These are phyloP conservation scores for Agrocybe praecox DNA, from an alignment of 768 basidiomycete species.

Conservation along the genomic window DNA sequence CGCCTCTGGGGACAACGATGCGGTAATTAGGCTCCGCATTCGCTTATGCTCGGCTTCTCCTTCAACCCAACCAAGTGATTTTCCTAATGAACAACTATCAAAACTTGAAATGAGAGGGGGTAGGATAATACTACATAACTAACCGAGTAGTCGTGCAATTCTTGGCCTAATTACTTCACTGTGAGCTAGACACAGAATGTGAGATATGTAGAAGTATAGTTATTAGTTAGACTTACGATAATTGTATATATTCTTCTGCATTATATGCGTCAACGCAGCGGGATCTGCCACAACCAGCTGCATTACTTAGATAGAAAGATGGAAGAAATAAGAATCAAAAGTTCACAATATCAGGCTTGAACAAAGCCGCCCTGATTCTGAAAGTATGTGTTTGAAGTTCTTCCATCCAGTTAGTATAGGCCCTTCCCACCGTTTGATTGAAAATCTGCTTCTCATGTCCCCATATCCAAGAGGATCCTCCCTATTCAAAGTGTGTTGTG, in stretches of 20 bases:
- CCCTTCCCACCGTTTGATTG: neutral
- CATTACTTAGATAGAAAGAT: neutral
- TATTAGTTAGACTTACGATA: slow-evolving; percentile 6
- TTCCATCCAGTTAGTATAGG: slow-evolving; percentile 2
- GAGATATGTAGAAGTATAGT: too few relatives aligned
- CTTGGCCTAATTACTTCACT: slow-evolving; percentile 1
- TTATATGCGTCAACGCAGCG: neutral
- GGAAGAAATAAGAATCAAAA: neutral
- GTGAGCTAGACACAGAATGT: neutral
- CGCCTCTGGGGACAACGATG: neutral
- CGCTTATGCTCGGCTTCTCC: slow-evolving; percentile 2
- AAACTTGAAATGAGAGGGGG: too few relatives aligned
- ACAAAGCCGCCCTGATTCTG: slow-evolving; percentile 4
- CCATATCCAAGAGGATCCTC: neutral
- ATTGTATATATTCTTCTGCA: slow-evolving; percentile 2
- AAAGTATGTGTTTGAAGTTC: neutral
- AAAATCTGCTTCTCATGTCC: slow-evolving; percentile 5
- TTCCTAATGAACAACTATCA: too few relatives aligned
- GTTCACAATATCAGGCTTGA: slow-evolving; percentile 3
- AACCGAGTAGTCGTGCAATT: neutral
- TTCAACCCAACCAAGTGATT: slow-evolving; percentile 5
- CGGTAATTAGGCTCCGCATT: neutral
- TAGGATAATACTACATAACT: too few relatives aligned
- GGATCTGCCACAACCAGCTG: slow-evolving; percentile 6
- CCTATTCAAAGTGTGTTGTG: neutral